A percentile compares a stretch with the other conserved stretches of the same genome.
These are phyloP conservation scores for Dryadomyces sulphureus DNA, from an alignment of 2,329 filamentous ascomycete genomes.

Conservation along the genomic window DNA sequence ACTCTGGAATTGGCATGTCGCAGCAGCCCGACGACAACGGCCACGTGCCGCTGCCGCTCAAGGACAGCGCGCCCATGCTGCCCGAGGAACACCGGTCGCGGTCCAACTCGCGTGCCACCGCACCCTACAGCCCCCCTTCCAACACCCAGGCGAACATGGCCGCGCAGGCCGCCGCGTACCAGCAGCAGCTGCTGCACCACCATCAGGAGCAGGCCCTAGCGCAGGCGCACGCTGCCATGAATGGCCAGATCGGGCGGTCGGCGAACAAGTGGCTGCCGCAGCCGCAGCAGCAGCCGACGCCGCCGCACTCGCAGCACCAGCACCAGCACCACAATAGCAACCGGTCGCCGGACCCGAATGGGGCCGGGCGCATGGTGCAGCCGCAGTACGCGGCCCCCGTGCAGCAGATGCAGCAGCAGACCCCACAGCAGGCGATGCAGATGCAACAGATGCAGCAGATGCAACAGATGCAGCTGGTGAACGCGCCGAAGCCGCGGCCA, in stretches of 20 bases:
- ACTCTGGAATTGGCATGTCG: constrained; percentile 48
- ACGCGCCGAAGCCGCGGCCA: constrained; percentile 53
- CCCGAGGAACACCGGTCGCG: constrained; percentile 53
- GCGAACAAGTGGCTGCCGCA: constrained; percentile 52
- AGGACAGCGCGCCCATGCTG: constrained; percentile 44
- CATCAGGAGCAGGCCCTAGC: constrained; percentile 78
- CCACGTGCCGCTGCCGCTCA: constrained; percentile 23
- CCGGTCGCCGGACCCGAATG: constrained; percentile 21
- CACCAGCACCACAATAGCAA: constrained; percentile 28
- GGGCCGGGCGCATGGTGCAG: constrained; percentile 20
- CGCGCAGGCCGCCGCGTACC: constrained; percentile 30
- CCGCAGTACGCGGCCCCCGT: constrained; percentile 1
- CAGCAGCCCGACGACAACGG: constrained; percentile 40
- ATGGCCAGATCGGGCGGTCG: constrained; percentile 54
- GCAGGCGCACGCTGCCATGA: constrained; percentile 64
- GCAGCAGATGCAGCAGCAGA: constrained; percentile 4
- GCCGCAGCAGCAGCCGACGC: constrained; percentile 31
- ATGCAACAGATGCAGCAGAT: constrained; percentile 12
- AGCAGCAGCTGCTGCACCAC: constrained; percentile 55
- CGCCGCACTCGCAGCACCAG: constrained; percentile 38
- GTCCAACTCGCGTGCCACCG: constrained; percentile 51
- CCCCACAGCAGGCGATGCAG: constrained; percentile 1
- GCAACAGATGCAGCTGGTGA: constrained; percentile 16
- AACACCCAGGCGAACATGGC: constrained; percentile 13
- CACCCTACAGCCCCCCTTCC: constrained; percentile 30